Percentiles rank a stretch among this genome's conserved stretches.
These are phyloP conservation scores for Zymoseptoria passerinii DNA, from an alignment of 2,329 filamentous ascomycete genomes.

Conservation along the genomic window DNA sequence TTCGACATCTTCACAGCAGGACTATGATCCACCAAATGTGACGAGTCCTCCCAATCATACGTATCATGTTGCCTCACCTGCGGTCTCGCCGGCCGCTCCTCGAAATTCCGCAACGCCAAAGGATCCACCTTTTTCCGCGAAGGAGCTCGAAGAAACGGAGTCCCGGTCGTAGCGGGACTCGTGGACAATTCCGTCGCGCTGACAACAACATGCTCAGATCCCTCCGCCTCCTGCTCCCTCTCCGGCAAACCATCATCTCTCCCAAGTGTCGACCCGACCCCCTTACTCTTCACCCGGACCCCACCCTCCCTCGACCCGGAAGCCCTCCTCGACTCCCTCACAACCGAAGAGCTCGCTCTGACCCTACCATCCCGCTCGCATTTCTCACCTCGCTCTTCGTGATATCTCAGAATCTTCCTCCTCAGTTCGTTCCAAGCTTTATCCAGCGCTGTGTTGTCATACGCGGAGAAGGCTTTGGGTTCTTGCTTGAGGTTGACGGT, in stretches of 20 bases:
- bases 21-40: conserved; percentile 26
- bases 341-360: conserved; percentile 9
- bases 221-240: conserved; percentile 5
- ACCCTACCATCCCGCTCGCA: conserved; percentile 14
- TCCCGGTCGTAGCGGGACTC: conserved; percentile 35
- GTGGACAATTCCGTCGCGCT: conserved; percentile 10
- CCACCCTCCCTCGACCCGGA: conserved; percentile 11
- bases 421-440: conserved; percentile 30
- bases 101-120: conserved; percentile 13
- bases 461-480: conserved; percentile 32
- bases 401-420: conserved; percentile 26
- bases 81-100: conserved; percentile 21
- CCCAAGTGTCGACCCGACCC: conserved; percentile 18
- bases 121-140: conserved; percentile 32
- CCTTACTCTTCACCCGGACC: conserved; percentile 12
- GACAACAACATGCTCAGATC: conserved; percentile 1
- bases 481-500: conserved; percentile 20
- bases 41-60: conserved; percentile 41
- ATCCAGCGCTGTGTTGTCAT: conserved; percentile 31
- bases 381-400: conserved; percentile 28
- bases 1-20: conserved; percentile 18
- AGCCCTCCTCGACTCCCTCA: too few species aligned
- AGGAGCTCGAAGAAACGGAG: conserved; percentile 44
- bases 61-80: conserved; percentile 35
- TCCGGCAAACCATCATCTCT: conserved; percentile 17